Base-by-base conservation (phyloP, 2,329 filamentous ascomycete species). In the Diaporthe citri region DNA sequence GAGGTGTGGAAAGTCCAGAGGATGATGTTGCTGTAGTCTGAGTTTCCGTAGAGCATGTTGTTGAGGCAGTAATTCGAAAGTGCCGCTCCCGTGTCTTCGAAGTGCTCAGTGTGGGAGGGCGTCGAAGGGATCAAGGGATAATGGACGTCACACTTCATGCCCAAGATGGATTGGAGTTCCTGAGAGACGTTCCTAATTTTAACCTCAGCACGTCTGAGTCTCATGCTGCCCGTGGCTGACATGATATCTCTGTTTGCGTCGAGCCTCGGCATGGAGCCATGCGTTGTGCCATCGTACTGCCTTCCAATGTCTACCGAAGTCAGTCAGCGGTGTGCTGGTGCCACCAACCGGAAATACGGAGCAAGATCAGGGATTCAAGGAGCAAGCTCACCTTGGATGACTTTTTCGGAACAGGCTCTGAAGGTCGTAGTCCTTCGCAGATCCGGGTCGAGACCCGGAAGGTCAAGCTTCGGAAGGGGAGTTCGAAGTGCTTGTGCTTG, bases 401-500 rank as follows among this genome's bases (percentile, higher is more conserved):
- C 71, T 36, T 70, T 62, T 41, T 48, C 59, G 25, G 62, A 51
- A 31, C 43, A 34, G 31, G 66, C 51, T 60, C 71, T 39, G 12
- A 74, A 74, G 1, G 73, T 66, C 2, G 48, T 41, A 17, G 48
- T 43, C n/a, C 56, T 57, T 41, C 59, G 73, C 41, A 75, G 22
- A n/a, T 73, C 73, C 17, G 62, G 22, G 13, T 75, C 60, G 17
- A 76, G 72, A 25, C 70, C 74, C 2, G 73, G 73, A 4, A 76
- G 60, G 0, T 75, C 73, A 34, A 76, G 60, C 31, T 43, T 70
- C 17, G 75, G 75, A 9, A 72, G 62, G 39, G 73, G 69, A 34
- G 39, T 51, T n/a, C 51, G 60, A 12, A 25, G 51, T 15, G 39
- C 10, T 22, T 52, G 67, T 10, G 64, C 36, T 36, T 64, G 70